Base-by-base conservation (phyloP, 192 early-diverging fungal species). In the Backusella mclennaniae region DNA sequence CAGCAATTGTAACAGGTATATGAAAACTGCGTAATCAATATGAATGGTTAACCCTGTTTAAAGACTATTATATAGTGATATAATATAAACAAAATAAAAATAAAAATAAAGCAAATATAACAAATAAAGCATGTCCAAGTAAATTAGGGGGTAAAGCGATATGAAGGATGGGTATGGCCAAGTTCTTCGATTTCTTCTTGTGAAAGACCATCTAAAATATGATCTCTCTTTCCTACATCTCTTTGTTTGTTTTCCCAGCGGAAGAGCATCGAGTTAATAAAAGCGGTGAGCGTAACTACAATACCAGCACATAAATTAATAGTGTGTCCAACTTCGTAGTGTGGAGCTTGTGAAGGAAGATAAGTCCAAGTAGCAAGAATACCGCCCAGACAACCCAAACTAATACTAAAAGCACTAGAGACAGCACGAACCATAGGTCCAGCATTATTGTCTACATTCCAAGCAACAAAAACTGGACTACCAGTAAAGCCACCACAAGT, bases 361-460 rank as follows among this genome's bases (percentile, higher is more conserved):
- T 71, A 71, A 41, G 69, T 71, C 69, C 69, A 71, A 5, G 69
- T 71, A 23, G 69, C 35, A 71, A 71, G 15, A 44, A 71, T 35
- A 7, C 69, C 69, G 21, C 69, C 69, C 23, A 71, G 6, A 26
- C 69, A 71, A 23, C 69, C 69, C 23, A 71, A 71, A 44, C 69
- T 71, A 8, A 71, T 42, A 23, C n/a, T 42, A 41, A 39, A 71
- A 6, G 69, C 69, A 23, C 69, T 39, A 3, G 69, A 36, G 21
- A 71, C 38, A 3, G 69, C 69, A 42, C 69, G 69, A 44, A 71
- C 69, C 38, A 42, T 44, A 26, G 69, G 69, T 15, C 69, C 69
- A 41, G 56, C 56, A 14, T 23, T 26, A 2, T 63, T 63, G 3
- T 63, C 56, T 8, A 63, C 56, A 14, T 29, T 42, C 69, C 69